phyloP scores from a whole-genome alignment of 2,329 filamentous ascomycete genomes.

The Ophiostoma triangulosporum region DNA sequence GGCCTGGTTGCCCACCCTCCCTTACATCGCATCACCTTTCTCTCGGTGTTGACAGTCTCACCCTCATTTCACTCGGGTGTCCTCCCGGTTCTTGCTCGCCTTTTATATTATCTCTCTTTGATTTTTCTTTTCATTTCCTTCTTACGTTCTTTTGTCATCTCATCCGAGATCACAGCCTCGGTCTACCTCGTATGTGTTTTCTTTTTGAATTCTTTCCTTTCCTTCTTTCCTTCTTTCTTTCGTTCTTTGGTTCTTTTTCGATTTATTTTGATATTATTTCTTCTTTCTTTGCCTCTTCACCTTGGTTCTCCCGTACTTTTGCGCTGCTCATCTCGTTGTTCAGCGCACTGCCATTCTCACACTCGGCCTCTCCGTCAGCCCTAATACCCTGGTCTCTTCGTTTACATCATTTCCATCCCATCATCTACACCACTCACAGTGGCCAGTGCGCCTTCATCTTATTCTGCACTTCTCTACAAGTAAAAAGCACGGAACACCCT shows the following conservation, averaged over 20 bases:
- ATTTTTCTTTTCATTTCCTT: background rate
- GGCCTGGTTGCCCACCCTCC: background rate
- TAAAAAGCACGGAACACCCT: background rate
- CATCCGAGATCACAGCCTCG: background rate
- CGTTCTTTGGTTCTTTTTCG: constrained; percentile 3
- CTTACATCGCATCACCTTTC: background rate
- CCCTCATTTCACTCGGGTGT: background rate
- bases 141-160: background rate
- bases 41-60: background rate
- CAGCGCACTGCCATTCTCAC: background rate
- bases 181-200: constrained; percentile 6
- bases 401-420: background rate
- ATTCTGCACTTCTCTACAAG: background rate
- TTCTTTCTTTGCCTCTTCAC: background rate
- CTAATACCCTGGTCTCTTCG: background rate
- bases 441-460: background rate
- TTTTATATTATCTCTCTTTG: background rate
- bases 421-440: background rate
- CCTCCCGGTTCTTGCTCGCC: too few species aligned
- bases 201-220: background rate
- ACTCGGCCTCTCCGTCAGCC: constrained; percentile 8
- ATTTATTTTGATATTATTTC: too few species aligned
- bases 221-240: background rate
- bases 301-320: background rate
- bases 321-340: background rate